Conservation (phyloP, 768 basidiomycete genomes). For the Auriscalpium microsporum region DNA sequence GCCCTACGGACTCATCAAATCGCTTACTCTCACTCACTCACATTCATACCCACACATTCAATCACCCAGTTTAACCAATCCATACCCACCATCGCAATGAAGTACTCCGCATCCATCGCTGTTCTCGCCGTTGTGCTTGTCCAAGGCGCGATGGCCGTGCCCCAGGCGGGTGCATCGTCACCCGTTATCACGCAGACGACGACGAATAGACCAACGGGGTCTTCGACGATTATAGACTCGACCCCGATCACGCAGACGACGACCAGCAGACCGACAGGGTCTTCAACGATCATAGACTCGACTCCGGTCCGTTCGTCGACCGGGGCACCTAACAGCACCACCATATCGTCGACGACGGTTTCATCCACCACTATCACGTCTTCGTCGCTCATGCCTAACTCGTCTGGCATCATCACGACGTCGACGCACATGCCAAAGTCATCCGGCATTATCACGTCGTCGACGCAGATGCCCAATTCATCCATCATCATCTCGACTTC, state of each 20-base stretch:
- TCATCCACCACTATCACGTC: slow-evolving; percentile 1
- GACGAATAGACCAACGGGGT: too few species aligned
- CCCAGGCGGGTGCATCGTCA: neutral
- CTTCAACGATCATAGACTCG: neutral
- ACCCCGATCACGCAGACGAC: neutral
- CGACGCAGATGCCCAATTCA: neutral
- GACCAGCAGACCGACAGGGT: neutral
- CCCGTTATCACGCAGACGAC: neutral
- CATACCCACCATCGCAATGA: slow-evolving; percentile 3
- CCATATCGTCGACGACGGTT: neutral
- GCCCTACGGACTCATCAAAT: too few species aligned
- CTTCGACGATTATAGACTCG: too few species aligned
- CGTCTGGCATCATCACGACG: neutral
- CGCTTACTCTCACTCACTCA: neutral
- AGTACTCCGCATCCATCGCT: slow-evolving; percentile 17
- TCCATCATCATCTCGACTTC: neutral
- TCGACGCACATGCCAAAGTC: neutral
- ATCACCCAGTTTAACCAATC: neutral
- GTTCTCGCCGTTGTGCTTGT: slow-evolving; percentile 11
- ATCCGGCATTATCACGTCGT: neutral
- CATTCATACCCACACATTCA: neutral
- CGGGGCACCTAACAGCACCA: neutral
- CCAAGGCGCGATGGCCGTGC: slow-evolving; percentile 15
- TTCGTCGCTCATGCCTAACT: slow-evolving; percentile 9
- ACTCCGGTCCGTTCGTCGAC: neutral